Evolutionary conservation across 257 asterid species (phyloP), one percentile per base, ranked within the genome.

Genomic region (Phtheirospermum japonicum): DNA sequence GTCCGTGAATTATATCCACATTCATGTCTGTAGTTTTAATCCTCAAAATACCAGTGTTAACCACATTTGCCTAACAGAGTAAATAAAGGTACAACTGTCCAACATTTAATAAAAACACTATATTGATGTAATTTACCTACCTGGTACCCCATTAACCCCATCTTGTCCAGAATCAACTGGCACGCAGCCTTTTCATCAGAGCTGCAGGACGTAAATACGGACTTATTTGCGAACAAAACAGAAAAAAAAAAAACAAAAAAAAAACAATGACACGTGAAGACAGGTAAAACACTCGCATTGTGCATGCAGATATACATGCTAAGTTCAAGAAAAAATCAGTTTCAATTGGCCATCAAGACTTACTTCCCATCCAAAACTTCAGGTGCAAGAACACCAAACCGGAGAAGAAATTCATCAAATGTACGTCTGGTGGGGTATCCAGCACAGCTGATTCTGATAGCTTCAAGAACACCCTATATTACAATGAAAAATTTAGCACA

Each of bases 351-450:
- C 63, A 46, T 10, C 46, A 48, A 61, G 64, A 78, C 90, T 68
- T 77, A 87, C 99, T 86, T 93, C 69, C 87, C 84, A 9, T 81
- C 87, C 73, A 81, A 73, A 76, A 69, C 80, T 62, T 80, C 87
- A 46, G 86, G 86, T 71, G 96, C 97, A 72, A 93, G 97, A 77
- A 89, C 94, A 84, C 97, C 97, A 83, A 93, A 93, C 36, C 99
- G 87, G 61, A 93, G 94, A 75, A 93, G 91, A 82, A 93, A 93
- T 77, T 93, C 99, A 74, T 93, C 91, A 70, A 90, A 93, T 51
- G 95, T 76, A 58, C 99, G 97, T 70, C 96, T 85, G 55, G 97
- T 93, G 55, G 99, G 99, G 80, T 93, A 93, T 68, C 99, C 99
- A 69, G 97, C 99, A 75, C 99, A 93, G 74, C 99, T 93, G 74